Evolutionary conservation across 352 stramenopile species (phyloP), one percentile per base, ranked within the genome.

Genomic region (Phytophthora multivora): DNA sequence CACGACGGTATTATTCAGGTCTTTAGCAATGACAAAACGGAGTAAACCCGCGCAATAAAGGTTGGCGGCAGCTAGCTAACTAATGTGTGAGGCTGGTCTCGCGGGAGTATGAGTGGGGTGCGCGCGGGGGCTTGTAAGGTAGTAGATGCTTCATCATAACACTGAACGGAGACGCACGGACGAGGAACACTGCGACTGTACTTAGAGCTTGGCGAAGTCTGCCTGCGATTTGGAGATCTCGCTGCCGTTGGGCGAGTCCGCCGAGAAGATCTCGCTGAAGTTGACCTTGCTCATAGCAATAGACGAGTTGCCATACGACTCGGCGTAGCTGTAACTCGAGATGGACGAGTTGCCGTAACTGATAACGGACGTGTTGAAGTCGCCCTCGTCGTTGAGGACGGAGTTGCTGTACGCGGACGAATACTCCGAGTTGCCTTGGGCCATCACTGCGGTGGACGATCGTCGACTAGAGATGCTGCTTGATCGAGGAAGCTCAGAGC

Each of bases 181-280:
- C 45, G 40, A 55, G 49, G 26, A 67, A 61, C 48, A 51, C 23
- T 51, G 46, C 28, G 28, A 39, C 40, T 16, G 28, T 13, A 15
- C 18, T 75, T 85, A 90, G 42, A 88, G 49, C 63, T 83, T 74
- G 47, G 79, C 79, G 50, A 83, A 87, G 61, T 85, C 77, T 42
- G 69, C 62, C 40, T 73, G 56, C 8, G 59, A 68, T 39, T 79
- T 80, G 38, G 63, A 56, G n/a, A 87, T 53, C 35, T 63, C 53
- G 18, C 60, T 71, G 51, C 70, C 58, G 38, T 84, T 59, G n/a
- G 72, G 80, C 28, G 69, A 83, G 16, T 76, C 71, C 1, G 63
- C 51, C 6, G 48, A 56, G 52, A 77, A 86, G 61, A 83, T 79
- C 60, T 89, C 79, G 49, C 82, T 91, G 58, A 89, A 89, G 64